Evolutionary conservation across 495 filamentous ascomycete species (phyloP).

Genomic region (Staphylotrichum longicolle): DNA sequence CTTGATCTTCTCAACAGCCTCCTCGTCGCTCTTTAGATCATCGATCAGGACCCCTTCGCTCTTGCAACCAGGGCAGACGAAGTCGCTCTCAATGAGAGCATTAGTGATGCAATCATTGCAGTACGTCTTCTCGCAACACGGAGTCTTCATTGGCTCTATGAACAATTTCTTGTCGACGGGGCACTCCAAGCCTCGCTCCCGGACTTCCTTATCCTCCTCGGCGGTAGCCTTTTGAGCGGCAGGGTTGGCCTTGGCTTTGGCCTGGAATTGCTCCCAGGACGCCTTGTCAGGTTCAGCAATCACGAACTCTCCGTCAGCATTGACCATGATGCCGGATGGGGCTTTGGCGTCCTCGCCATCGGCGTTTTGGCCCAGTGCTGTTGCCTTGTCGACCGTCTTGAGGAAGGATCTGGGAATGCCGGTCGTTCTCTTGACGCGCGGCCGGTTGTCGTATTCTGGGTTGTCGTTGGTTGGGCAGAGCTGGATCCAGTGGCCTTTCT

Average conservation of each 20-base stretch:
- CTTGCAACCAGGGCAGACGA: constrained; percentile 88
- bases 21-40: constrained; percentile 79
- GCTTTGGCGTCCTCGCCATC: constrained; percentile 73
- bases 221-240: constrained; percentile 70
- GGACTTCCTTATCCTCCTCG: constrained; percentile 70
- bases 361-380: constrained; percentile 66
- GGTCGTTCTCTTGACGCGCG: constrained; percentile 89
- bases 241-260: constrained; percentile 79
- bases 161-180: constrained; percentile 95
- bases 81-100: constrained; percentile 95
- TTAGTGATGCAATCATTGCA: constrained; percentile 99
- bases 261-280: constrained; percentile 94
- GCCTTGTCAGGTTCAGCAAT: constrained; percentile 91
- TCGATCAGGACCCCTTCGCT: constrained; percentile 89
- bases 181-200: constrained; percentile 86
- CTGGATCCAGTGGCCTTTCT: constrained; percentile 99
- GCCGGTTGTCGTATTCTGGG: constrained; percentile 86
- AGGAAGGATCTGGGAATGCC: constrained; percentile 93
- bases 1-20: constrained; percentile 71
- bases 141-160: constrained; percentile 95
- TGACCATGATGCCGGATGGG: constrained; percentile 88
- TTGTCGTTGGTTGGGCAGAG: constrained; percentile 96
- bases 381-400: constrained; percentile 88
- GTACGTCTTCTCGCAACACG: constrained; percentile 95
- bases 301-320: constrained; percentile 95